Conservation (phyloP, 2,329 filamentous ascomycete species). For the Leptographium wingfieldii region DNA sequence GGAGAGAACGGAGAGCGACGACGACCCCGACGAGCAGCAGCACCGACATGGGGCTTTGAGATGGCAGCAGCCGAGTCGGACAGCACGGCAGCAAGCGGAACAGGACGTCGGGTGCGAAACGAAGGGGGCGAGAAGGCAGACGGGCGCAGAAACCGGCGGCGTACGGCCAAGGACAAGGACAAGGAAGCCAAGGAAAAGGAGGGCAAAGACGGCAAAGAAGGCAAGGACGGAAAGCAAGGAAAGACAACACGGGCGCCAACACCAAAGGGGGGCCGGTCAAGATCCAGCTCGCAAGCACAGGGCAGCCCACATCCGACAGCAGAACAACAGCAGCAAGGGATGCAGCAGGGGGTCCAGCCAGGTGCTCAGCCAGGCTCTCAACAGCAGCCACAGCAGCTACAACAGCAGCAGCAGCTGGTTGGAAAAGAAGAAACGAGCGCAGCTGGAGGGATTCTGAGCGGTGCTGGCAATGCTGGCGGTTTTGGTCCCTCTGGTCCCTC, state of each 20-base stretch:
- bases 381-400: neutral
- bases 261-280: conserved; percentile 34
- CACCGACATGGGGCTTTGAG: conserved; percentile 60
- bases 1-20: conserved; percentile 48
- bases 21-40: conserved; percentile 50
- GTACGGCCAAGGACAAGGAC: conserved; percentile 20
- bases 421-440: neutral
- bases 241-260: conserved; percentile 4
- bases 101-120: conserved; percentile 42
- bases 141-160: conserved; percentile 24
- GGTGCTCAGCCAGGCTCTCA: neutral
- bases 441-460: too few species aligned
- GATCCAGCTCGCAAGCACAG: conserved; percentile 39
- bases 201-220: conserved; percentile 9
- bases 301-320: conserved; percentile 8
- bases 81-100: conserved; percentile 18
- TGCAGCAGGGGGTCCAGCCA: neutral
- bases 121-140: conserved; percentile 9
- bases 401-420: neutral
- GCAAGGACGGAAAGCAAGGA: conserved; percentile 17
- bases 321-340: conserved; percentile 3
- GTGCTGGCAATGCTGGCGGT: too few species aligned
- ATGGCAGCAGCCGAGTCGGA: conserved; percentile 28
- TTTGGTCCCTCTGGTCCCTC: too few species aligned
- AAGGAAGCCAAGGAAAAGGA: conserved; percentile 16